Percentiles rank a stretch among this genome's conserved stretches.
phyloP scores from a whole-genome alignment of 805 yeast species.

The Candida montana region DNA sequence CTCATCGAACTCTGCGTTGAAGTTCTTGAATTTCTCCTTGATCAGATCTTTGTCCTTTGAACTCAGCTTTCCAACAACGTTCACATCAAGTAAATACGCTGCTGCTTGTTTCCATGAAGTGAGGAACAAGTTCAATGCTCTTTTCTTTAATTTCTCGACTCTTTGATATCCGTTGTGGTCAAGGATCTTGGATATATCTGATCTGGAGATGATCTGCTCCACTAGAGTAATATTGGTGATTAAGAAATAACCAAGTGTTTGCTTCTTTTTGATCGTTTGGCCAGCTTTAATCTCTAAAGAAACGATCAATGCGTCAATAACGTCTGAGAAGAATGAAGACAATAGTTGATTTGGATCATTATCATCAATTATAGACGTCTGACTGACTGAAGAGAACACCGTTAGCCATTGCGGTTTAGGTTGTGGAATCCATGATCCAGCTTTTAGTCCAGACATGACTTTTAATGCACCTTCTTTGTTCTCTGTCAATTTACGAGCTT shows the following conservation, averaged over 20 bases:
- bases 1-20: slow-evolving; percentile 79
- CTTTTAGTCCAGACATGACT: slow-evolving; percentile 44
- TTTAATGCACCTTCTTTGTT: slow-evolving; percentile 46
- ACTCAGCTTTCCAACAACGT: slow-evolving; percentile 52
- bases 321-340: slow-evolving; percentile 67
- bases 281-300: slow-evolving; percentile 59
- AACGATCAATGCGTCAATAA: slow-evolving; percentile 66
- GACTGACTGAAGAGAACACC: slow-evolving; percentile 44
- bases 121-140: slow-evolving; percentile 68
- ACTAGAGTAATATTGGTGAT: slow-evolving; percentile 66
- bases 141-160: slow-evolving; percentile 60
- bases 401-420: slow-evolving; percentile 50
- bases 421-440: slow-evolving; percentile 66
- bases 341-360: slow-evolving; percentile 46
- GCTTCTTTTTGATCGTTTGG: slow-evolving; percentile 26
- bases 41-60: slow-evolving; percentile 76
- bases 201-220: slow-evolving; percentile 65
- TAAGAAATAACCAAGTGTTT: slow-evolving; percentile 60
- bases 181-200: slow-evolving; percentile 49
- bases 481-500: slow-evolving; percentile 59
- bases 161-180: slow-evolving; percentile 59
- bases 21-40: slow-evolving; percentile 78
- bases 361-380: slow-evolving; percentile 32
- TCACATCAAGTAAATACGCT: slow-evolving; percentile 70
- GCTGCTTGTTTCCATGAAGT: slow-evolving; percentile 79